Base-by-base conservation (phyloP, 2,329 filamentous ascomycete genomes). In the Fusarium pilosicola region DNA sequence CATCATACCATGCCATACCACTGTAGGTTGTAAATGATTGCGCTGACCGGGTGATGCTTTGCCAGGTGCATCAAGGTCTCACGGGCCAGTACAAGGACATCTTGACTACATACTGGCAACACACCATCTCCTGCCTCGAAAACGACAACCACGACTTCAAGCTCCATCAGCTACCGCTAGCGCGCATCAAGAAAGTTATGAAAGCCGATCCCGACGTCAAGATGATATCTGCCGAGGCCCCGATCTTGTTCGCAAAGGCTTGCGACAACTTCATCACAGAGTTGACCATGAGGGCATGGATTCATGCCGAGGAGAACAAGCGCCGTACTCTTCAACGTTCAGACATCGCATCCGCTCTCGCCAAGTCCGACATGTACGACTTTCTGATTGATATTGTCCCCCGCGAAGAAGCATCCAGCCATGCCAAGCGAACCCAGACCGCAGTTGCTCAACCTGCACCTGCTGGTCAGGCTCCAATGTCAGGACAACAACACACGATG, bases 181-280 rank as follows among this genome's bases (percentile, higher is more conserved):
- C 96, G n/a, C 93, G 96, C 62, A 99, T 99, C 86, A 99, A 99
- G 88, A 99, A 99, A 84, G 96, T 99, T 75, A 99, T 99, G 96
- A 99, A 99, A 85, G 96, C 96, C 2, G 96, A 99, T 77, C 96
- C 96, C 0, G 96, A 99, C 79, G 96, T 99, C 54, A 99, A 99
- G 87, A 99, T 99, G 96, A 99, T 99, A 73, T 98, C 95, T 8
- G 96, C 96, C 14, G 96, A 99, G 84, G 96, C 96, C 4, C 96
- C 96, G 3, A 99, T 99, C 77, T 87, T 99, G 20, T 99, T 99
- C 79, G 96, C 96, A 58, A 99, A 99, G 84, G 96, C 96, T 42
- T 98, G 96, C 83, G 96, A 99, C 81, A 98, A 98, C 80, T 99
- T 99, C 85, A 99, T 99, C 80, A 98, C 95, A 2, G 96, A 99